Conservation (phyloP, 176 grass and related monocot species). For the Raddia distichophylla region DNA sequence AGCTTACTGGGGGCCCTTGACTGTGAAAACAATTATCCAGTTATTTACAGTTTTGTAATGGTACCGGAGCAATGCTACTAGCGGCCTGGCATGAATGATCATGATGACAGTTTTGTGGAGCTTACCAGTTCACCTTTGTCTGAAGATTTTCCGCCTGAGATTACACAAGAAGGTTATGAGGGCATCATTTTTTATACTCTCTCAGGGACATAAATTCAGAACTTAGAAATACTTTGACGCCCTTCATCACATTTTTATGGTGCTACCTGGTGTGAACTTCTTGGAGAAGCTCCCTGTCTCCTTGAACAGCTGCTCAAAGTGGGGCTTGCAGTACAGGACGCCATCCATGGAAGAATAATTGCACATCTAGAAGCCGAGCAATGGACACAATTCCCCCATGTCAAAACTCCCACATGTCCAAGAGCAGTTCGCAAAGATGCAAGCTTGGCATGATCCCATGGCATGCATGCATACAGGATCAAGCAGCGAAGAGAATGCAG, state of each 20-base stretch:
- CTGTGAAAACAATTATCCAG: slow-evolving; percentile 48
- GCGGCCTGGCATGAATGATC: no score
- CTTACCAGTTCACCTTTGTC: slow-evolving; percentile 74
- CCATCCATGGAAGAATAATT: slow-evolving; percentile 97
- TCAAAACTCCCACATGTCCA: neutral
- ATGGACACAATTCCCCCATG: neutral
- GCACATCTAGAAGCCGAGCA: slow-evolving; percentile 65
- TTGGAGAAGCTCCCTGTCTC: slow-evolving; percentile 92
- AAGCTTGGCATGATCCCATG: neutral
- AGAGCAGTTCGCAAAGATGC: neutral
- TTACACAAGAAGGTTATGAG: slow-evolving; percentile 18
- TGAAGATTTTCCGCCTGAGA: slow-evolving; percentile 57
- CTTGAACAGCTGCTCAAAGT: slow-evolving; percentile 99
- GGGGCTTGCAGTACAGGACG: slow-evolving; percentile 94
- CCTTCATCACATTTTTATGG: neutral
- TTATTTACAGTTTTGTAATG: neutral
- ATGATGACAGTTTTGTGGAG: neutral
- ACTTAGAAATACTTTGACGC: neutral
- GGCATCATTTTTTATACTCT: neutral
- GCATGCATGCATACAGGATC: neutral
- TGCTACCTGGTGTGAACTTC: slow-evolving; percentile 71
- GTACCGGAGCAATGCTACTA: no score
- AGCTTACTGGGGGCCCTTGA: slow-evolving; percentile 82
- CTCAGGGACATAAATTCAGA: neutral
- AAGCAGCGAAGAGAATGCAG: neutral